These are phyloP conservation scores for Trametes polyzona DNA, from an alignment of 1,284 basidiomycete species.

Conservation along the genomic window DNA sequence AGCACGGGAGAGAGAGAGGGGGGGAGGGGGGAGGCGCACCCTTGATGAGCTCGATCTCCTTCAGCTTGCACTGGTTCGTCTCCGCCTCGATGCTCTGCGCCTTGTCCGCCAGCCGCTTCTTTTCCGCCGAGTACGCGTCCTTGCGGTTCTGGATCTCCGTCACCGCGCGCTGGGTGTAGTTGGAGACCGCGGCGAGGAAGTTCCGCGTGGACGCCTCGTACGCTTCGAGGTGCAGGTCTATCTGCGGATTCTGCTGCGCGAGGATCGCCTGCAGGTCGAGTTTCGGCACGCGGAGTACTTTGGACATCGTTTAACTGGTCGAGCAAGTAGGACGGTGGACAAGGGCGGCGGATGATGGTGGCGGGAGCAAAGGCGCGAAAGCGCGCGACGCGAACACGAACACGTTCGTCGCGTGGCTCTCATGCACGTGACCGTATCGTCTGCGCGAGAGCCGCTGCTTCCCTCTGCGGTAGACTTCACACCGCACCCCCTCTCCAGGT, in stretches of 20 bases:
- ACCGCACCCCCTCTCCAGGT: too few species aligned
- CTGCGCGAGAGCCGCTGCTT: too few species aligned
- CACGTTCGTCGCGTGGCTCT: not conserved
- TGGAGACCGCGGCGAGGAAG: conserved; percentile 69
- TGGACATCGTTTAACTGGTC: conserved; percentile 33
- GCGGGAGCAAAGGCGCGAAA: not conserved
- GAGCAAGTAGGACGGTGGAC: not conserved
- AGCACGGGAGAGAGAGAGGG: not conserved
- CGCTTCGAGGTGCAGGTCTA: conserved; percentile 64
- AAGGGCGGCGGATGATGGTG: not conserved
- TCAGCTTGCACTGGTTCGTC: conserved; percentile 69
- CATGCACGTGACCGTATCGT: not conserved
- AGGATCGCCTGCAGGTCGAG: conserved; percentile 65
- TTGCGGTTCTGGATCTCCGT: conserved; percentile 64
- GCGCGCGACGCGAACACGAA: not conserved
- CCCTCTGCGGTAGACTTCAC: too few species aligned
- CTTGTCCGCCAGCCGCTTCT: conserved; percentile 61
- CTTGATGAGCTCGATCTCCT: conserved; percentile 72
- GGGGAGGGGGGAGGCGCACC: conserved; percentile 45
- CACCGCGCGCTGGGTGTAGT: conserved; percentile 68
- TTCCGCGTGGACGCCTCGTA: conserved; percentile 69
- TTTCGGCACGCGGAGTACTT: conserved; percentile 55
- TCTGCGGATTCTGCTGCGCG: conserved; percentile 55
- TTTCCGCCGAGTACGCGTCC: conserved; percentile 57
- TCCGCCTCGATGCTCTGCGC: conserved; percentile 62